Conservation (phyloP, 306 rosid genomes). For the Potentilla sterilis region DNA sequence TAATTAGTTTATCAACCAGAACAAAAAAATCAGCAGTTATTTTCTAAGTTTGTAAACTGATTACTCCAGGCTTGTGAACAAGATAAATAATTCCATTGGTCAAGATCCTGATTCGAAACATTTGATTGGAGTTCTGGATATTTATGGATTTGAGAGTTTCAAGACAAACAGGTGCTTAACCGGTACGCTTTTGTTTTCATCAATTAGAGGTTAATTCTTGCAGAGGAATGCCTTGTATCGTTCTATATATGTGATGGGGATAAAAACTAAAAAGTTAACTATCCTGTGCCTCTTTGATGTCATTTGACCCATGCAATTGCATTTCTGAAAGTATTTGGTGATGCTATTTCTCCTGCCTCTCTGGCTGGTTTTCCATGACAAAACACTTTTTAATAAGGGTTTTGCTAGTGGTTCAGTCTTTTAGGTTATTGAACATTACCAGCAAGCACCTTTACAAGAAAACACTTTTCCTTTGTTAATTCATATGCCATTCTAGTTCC, state of each 20-base stretch:
- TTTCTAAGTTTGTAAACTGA: conserved; percentile 21
- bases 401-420: conserved; percentile 11
- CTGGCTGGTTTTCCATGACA: neutral
- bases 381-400: neutral
- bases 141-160: conserved; percentile 99
- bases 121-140: conserved; percentile 95
- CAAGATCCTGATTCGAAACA: conserved; percentile 75
- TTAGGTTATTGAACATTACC: neutral
- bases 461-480: neutral
- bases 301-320: conserved; percentile 17
- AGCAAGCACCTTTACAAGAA: neutral
- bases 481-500: conserved; percentile 13
- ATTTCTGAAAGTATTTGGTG: neutral
- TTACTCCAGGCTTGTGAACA: conserved; percentile 78
- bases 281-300: conserved; percentile 16
- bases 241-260: conserved; percentile 15
- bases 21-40: too few species aligned
- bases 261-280: conserved; percentile 14
- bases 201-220: conserved; percentile 39
- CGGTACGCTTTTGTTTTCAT: conserved; percentile 53
- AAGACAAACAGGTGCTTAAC: conserved; percentile 99
- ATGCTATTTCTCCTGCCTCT: neutral
- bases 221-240: conserved; percentile 20
- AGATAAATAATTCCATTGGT: conserved; percentile 86
- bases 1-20: conserved; percentile 10